Conservation (phyloP, 805 yeast genomes). For the Candida coquimbonensis region DNA sequence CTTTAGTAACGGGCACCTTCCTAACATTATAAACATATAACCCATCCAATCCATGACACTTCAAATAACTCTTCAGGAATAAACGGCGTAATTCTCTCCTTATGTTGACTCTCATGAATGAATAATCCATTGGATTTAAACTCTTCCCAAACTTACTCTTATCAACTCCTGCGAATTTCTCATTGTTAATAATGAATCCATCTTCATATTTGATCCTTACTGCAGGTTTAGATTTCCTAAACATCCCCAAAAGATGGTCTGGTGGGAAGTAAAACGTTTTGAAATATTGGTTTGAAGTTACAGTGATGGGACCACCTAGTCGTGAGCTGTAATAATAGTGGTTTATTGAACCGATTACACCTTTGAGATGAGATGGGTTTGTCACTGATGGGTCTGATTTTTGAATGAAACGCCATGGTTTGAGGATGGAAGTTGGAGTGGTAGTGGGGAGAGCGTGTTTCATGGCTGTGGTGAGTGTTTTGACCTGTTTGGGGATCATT, state of each 20-base stretch:
- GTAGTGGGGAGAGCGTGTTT: no score
- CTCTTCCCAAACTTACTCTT: constrained; percentile 8
- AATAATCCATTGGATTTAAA: constrained; percentile 14
- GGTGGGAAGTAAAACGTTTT: constrained; percentile 16
- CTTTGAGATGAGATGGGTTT: constrained; percentile 1
- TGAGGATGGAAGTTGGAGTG: no score
- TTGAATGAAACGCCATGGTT: neutral
- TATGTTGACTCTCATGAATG: constrained; percentile 12
- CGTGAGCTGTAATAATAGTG: constrained; percentile 6
- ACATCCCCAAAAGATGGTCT: constrained; percentile 14
- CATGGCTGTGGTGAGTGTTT: no score
- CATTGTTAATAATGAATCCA: constrained; percentile 14
- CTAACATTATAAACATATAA: constrained; percentile 15
- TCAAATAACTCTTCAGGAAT: constrained; percentile 7
- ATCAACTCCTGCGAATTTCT: constrained; percentile 1
- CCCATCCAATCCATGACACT: constrained; percentile 14
- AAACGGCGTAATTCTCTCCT: constrained; percentile 10
- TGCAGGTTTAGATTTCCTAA: constrained; percentile 19
- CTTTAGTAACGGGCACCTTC: constrained; percentile 8
- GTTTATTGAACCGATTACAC: constrained; percentile 2
- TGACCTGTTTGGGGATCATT: no score
- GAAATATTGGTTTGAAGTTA: constrained; percentile 8
- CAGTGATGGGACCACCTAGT: neutral
- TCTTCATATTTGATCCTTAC: constrained; percentile 15
- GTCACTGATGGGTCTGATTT: neutral